Percentiles rank a stretch among this genome's conserved stretches.
Conservation (phyloP, 768 basidiomycete genomes). For the Boletus sp. region DNA sequence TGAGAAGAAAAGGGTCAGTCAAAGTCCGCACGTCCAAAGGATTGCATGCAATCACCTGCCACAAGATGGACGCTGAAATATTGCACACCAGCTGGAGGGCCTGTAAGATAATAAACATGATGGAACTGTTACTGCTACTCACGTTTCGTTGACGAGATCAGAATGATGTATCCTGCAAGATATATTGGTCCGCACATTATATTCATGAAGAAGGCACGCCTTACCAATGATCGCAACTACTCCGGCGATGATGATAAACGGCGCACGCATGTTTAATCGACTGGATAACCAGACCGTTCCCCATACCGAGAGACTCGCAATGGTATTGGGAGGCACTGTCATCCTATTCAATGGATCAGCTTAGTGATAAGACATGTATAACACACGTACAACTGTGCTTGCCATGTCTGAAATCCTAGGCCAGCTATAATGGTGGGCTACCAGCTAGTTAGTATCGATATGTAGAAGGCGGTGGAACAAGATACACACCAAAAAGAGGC, state of each 20-base stretch:
- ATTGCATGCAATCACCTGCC: constrained; percentile 25
- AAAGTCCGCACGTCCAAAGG: neutral
- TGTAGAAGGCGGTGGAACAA: neutral
- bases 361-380: neutral
- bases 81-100: constrained; percentile 44
- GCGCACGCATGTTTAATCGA: constrained; percentile 43
- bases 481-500: constrained; percentile 49
- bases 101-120: neutral
- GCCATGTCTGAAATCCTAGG: constrained; percentile 58
- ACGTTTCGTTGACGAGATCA: constrained; percentile 49
- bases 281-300: constrained; percentile 52
- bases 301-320: constrained; percentile 51
- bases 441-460: neutral
- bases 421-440: constrained; percentile 60
- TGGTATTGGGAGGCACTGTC: constrained; percentile 55
- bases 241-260: constrained; percentile 52
- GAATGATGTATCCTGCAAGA: constrained; percentile 51
- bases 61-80: constrained; percentile 59
- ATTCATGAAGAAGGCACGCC: neutral
- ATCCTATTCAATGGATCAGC: constrained; percentile 34
- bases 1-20: neutral
- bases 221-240: constrained; percentile 51
- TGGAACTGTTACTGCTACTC: constrained; percentile 10
- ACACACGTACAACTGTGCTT: constrained; percentile 51
- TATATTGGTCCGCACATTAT: neutral